Conservation (phyloP, 2,329 filamentous ascomycete genomes). For the Fusarium protoensiforme region DNA sequence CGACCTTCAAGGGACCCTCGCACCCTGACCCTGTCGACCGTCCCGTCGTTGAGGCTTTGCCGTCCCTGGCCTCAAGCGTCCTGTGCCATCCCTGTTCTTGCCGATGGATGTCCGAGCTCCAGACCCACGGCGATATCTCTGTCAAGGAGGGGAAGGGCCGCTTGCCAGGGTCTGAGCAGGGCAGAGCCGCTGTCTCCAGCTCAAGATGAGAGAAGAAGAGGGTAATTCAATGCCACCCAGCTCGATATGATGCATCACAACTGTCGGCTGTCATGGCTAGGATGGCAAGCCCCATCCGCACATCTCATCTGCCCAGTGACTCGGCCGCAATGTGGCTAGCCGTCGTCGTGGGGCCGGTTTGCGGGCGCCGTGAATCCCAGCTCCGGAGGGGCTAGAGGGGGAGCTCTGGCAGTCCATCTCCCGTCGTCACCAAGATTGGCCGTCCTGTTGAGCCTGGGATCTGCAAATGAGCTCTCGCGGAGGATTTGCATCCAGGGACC, state of each 20-base stretch:
- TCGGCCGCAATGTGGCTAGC: conserved; percentile 33
- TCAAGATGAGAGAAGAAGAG: neutral
- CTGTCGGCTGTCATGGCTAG: neutral
- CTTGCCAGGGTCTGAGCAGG: conserved; percentile 17
- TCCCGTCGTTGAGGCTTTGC: conserved; percentile 1
- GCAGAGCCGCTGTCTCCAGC: neutral
- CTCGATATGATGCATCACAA: conserved; percentile 7
- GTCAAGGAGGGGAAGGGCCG: conserved; percentile 21
- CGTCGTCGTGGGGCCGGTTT: conserved; percentile 27
- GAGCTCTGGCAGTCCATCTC: conserved; percentile 23
- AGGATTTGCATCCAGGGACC: conserved; percentile 37
- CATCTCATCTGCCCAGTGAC: conserved; percentile 29
- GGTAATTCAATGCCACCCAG: neutral
- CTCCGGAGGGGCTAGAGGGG: conserved; percentile 11
- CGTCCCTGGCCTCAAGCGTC: conserved; percentile 10
- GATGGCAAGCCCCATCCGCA: conserved; percentile 8
- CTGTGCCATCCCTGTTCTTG: conserved; percentile 31
- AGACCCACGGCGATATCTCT: conserved; percentile 31
- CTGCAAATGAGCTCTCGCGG: conserved; percentile 29
- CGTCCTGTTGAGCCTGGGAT: conserved; percentile 19
- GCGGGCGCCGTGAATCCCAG: conserved; percentile 2
- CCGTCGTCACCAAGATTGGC: conserved; percentile 13
- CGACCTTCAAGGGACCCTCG: conserved; percentile 7
- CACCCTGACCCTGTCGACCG: conserved; percentile 5
- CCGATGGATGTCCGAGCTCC: conserved; percentile 34